A percentile compares a stretch with the other conserved stretches of the same genome.
These are phyloP conservation scores for Podosphaera fusca DNA, from an alignment of 2,329 filamentous ascomycete genomes.

Conservation along the genomic window DNA sequence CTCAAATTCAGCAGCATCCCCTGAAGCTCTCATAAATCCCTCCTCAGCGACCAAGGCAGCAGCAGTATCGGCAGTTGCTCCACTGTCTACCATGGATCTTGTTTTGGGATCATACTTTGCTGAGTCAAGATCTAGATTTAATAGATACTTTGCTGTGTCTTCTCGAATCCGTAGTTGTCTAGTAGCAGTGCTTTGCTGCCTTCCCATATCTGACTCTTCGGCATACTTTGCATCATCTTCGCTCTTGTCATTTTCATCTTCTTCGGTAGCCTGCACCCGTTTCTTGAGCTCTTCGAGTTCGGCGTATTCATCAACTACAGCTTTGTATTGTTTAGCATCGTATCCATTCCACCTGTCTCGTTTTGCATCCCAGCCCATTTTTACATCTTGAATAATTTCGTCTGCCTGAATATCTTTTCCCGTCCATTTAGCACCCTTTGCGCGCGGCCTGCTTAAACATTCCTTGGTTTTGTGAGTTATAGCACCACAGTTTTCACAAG, in stretches of 20 bases:
- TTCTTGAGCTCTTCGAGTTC: slow-evolving; percentile 55
- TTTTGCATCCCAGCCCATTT: slow-evolving; percentile 90
- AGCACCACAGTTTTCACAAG: slow-evolving; percentile 93
- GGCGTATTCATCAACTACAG: slow-evolving; percentile 76
- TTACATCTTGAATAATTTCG: slow-evolving; percentile 63
- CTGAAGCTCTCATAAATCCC: slow-evolving; percentile 69
- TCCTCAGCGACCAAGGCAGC: slow-evolving; percentile 76
- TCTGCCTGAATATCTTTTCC: slow-evolving; percentile 87
- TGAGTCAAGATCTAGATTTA: slow-evolving; percentile 87
- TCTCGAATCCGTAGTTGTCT: slow-evolving; percentile 79
- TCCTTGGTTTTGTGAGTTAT: slow-evolving; percentile 95
- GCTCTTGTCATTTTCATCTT: slow-evolving; percentile 25
- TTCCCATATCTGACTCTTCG: slow-evolving; percentile 90
- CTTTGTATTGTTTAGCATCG: slow-evolving; percentile 62
- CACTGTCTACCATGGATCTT: slow-evolving; percentile 66
- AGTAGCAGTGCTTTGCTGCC: slow-evolving; percentile 75
- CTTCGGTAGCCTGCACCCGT: slow-evolving; percentile 24
- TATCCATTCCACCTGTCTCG: slow-evolving; percentile 98
- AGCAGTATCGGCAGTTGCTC: slow-evolving; percentile 57
- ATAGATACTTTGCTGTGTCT: slow-evolving; percentile 88
- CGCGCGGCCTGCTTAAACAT: slow-evolving; percentile 70
- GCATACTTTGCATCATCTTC: slow-evolving; percentile 57
- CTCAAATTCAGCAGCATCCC: slow-evolving; percentile 84
- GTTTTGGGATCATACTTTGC: slow-evolving; percentile 97
- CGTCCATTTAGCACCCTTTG: slow-evolving; percentile 76